These are phyloP conservation scores for Colletotrichum sp. DNA, from an alignment of 2,329 filamentous ascomycete genomes.

Conservation along the genomic window DNA sequence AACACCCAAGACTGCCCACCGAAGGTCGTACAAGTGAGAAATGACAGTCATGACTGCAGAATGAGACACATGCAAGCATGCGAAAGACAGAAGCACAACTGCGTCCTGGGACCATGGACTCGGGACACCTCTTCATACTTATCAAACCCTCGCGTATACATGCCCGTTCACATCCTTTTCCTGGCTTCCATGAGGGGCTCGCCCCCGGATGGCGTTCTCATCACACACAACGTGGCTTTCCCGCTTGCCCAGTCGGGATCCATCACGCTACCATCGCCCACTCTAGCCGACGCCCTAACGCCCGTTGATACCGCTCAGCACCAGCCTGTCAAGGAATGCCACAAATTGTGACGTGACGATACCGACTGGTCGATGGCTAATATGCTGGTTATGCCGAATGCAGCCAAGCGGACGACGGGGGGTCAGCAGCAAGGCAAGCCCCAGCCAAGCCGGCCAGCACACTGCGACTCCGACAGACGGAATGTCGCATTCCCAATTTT, in stretches of 20 bases:
- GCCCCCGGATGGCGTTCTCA: background rate
- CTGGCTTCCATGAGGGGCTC: background rate
- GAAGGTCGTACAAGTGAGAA: background rate
- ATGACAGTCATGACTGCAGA: background rate
- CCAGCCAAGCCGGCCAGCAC: background rate
- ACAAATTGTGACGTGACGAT: background rate
- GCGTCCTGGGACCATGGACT: background rate
- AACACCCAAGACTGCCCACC: background rate
- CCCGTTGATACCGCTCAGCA: background rate
- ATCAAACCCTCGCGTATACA: background rate
- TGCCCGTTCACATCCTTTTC: background rate
- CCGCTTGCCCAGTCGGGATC: background rate
- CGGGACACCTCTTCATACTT: background rate
- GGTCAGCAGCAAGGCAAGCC: background rate
- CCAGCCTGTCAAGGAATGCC: background rate
- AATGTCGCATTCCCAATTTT: background rate
- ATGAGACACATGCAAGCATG: background rate
- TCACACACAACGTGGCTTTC: background rate
- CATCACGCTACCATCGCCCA: background rate
- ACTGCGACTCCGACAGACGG: background rate
- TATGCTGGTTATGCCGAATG: background rate
- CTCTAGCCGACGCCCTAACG: background rate
- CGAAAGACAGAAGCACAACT: background rate
- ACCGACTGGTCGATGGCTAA: background rate
- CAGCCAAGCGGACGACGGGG: background rate